Evolutionary conservation across 148 eudicot genomes (phyloP).

Genomic region (Linanthus parryae): DNA sequence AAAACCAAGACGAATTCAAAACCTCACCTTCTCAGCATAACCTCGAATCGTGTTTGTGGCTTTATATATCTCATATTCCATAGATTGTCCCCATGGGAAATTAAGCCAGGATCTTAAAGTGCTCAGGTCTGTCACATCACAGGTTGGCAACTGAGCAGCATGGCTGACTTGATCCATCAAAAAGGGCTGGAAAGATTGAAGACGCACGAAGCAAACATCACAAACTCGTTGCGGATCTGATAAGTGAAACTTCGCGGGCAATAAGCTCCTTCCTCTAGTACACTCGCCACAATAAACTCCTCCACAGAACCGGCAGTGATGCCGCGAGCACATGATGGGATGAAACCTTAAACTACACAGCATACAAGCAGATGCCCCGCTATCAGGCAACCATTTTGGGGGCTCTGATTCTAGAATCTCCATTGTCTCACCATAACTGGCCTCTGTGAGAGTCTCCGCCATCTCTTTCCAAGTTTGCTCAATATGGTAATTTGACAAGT

Average conservation of each 20-base stretch:
- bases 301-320: slow-evolving; percentile 77
- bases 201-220: slow-evolving; percentile 69
- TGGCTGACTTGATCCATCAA: slow-evolving; percentile 62
- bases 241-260: slow-evolving; percentile 41
- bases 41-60: slow-evolving; percentile 54
- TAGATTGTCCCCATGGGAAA: slow-evolving; percentile 61
- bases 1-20: no score
- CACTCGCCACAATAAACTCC: slow-evolving; percentile 63
- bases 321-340: slow-evolving; percentile 59
- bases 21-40: slow-evolving; percentile 33
- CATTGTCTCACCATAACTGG: slow-evolving; percentile 27
- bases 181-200: slow-evolving; percentile 51
- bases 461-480: slow-evolving; percentile 72
- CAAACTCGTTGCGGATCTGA: slow-evolving; percentile 56
- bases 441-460: slow-evolving; percentile 54
- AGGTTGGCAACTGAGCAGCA: slow-evolving; percentile 57
- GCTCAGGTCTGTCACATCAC: slow-evolving; percentile 60
- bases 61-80: slow-evolving; percentile 72
- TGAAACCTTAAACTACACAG: slow-evolving; percentile 58
- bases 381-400: slow-evolving; percentile 67
- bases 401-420: slow-evolving; percentile 55
- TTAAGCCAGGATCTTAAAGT: slow-evolving; percentile 65
- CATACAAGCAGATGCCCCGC: slow-evolving; percentile 61
- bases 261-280: slow-evolving; percentile 56
- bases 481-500: slow-evolving; percentile 32